These are phyloP conservation scores for Sungouiozyma intestinalis DNA, from an alignment of 805 yeast genomes.

Conservation along the genomic window DNA sequence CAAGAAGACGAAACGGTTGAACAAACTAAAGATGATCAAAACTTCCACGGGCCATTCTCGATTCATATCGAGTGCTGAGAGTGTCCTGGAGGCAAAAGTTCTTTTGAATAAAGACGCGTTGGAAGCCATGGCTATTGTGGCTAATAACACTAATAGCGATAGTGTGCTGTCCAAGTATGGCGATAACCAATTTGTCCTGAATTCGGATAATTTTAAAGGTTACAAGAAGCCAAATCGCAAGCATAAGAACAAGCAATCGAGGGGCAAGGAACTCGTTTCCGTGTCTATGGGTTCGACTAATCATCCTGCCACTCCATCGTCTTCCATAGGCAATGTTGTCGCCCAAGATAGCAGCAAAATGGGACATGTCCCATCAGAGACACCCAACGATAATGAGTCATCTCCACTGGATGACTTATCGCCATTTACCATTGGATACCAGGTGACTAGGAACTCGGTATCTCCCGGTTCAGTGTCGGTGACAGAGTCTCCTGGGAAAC, in stretches of 20 bases:
- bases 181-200: slow-evolving; percentile 22
- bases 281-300: too few species aligned
- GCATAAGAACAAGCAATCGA: slow-evolving; percentile 1
- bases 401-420: not conserved
- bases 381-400: too few species aligned
- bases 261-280: too few species aligned
- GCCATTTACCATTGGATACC: not conserved
- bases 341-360: too few species aligned
- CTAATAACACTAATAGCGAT: slow-evolving; percentile 16
- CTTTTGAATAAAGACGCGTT: slow-evolving; percentile 26
- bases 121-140: slow-evolving; percentile 28
- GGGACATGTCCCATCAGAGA: too few species aligned
- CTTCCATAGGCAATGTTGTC: too few species aligned
- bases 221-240: slow-evolving; percentile 14
- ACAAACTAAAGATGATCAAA: slow-evolving; percentile 24
- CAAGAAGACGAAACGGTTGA: slow-evolving; percentile 14
- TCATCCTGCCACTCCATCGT: too few species aligned
- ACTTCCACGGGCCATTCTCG: slow-evolving; percentile 27
- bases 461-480: not conserved
- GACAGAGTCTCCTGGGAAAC: not conserved
- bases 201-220: slow-evolving; percentile 19
- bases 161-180: slow-evolving; percentile 19
- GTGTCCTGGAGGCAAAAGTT: slow-evolving; percentile 27
- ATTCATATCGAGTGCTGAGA: slow-evolving; percentile 27
- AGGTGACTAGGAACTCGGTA: not conserved